Evolutionary conservation across 257 asterid genomes (phyloP), one percentile per base, ranked within the genome.

Genomic region (Apocynum venetum): DNA sequence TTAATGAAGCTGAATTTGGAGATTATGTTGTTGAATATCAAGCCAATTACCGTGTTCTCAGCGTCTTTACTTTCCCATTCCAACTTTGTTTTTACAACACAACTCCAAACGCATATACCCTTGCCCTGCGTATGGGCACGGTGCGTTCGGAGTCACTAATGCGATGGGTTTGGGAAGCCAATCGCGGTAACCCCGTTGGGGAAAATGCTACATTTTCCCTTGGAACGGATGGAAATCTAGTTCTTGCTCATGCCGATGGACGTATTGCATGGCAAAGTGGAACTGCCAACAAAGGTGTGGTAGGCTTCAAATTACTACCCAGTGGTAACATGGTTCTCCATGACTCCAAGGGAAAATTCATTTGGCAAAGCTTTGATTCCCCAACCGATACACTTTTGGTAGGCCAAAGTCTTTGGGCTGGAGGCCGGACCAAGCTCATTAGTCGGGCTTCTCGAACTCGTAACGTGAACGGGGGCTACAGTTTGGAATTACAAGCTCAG

Each of bases 161-260:
- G 76, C 63, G 80, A 1, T 86, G 88, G 88, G 88, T 86, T 10
- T 86, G 88, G 88, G 88, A 84, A 4, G 86, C 86, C 17, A 86
- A 86, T 8, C 87, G 88, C 0, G 79, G 82, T 72, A 72, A 81
- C 3, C 84, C 81, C 0, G 88, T 86, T 1, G 79, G 84, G 0
- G 89, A 86, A 17, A 81, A 83, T 0, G 84, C 89, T 1, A 83
- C 80, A 0, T 80, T 86, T 79, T 76, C 86, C 1, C 53, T 86
- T 0, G 75, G 80, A 25, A 1, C 44, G 0, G 55, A 68, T 19
- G 87, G 87, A 4, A 86, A 86, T 40, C 73, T 86, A 0, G 86
- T 86, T 19, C 36, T 86, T 46, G 86, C 87, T 1, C 61, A 81
- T 2, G 83, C 83, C 17, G n/a, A 86, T 14, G 87, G 86, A 0